Conservation (phyloP, 1,284 basidiomycete species). For the Neolentinus lepideus region DNA sequence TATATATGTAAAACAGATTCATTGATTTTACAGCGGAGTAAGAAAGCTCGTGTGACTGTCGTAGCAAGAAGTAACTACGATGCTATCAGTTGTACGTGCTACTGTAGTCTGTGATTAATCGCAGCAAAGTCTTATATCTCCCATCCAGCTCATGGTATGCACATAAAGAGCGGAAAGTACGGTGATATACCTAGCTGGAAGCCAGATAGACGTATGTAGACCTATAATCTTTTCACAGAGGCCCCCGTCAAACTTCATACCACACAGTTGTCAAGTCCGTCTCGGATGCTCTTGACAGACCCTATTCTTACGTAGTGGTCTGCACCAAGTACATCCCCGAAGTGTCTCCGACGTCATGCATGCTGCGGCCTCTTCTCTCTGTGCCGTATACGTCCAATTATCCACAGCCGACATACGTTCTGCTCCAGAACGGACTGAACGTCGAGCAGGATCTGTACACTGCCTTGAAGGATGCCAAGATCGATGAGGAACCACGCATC, state of each 20-base stretch:
- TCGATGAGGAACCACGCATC: constrained; percentile 40
- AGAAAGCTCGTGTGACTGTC: constrained; percentile 52
- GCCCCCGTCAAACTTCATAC: constrained; percentile 7
- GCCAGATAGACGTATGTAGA: constrained; percentile 44
- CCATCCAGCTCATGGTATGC: constrained; percentile 34
- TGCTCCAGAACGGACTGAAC: constrained; percentile 75
- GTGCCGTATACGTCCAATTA: constrained; percentile 37
- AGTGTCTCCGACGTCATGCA: constrained; percentile 43
- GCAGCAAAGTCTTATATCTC: not conserved
- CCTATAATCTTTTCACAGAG: not conserved
- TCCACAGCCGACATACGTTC: constrained; percentile 52
- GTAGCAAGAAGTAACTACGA: constrained; percentile 65
- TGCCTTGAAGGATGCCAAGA: constrained; percentile 29
- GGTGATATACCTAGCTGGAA: constrained; percentile 31
- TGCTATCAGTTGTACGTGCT: constrained; percentile 35
- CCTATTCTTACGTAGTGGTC: not conserved
- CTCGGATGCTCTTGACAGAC: not conserved
- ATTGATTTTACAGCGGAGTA: constrained; percentile 52
- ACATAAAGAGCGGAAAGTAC: constrained; percentile 10
- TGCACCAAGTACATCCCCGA: constrained; percentile 47
- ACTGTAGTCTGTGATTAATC: not conserved
- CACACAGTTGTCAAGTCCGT: constrained; percentile 5
- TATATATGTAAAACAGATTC: constrained; percentile 36
- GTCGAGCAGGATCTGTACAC: constrained; percentile 65
- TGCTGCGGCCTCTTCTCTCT: constrained; percentile 54